Evolutionary conservation across 208 protist genomes (phyloP).

Genomic region (Acanthamoeba castellanii): DNA sequence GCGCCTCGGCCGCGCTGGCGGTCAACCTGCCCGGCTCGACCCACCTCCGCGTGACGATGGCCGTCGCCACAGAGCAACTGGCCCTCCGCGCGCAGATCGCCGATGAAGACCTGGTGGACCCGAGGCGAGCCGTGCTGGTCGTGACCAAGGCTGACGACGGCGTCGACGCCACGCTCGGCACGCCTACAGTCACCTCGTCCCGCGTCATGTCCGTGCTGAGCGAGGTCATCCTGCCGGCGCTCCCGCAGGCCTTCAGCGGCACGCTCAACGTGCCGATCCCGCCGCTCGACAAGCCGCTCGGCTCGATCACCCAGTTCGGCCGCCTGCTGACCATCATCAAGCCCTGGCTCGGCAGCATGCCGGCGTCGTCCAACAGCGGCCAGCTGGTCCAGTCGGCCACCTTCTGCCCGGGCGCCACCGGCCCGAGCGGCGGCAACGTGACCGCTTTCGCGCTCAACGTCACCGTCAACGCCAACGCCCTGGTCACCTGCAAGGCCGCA

Average conservation of each 20-base stretch:
- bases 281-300: conserved; percentile 22
- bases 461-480: neutral
- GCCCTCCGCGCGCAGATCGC: neutral
- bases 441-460: neutral
- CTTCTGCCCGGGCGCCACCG: neutral
- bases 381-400: neutral
- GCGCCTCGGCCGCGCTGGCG: neutral
- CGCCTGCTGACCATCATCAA: neutral
- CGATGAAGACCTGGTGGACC: neutral
- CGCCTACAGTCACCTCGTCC: neutral
- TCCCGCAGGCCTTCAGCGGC: conserved; percentile 21
- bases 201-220: neutral
- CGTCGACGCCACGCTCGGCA: neutral
- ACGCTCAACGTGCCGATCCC: conserved; percentile 5
- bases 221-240: neutral
- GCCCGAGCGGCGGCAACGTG: neutral
- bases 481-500: neutral
- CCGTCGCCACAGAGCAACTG: neutral
- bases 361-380: neutral
- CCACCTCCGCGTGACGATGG: neutral
- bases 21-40: neutral
- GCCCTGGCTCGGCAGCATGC: conserved; percentile 24
- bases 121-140: neutral
- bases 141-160: neutral
- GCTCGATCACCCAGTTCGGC: neutral